Conservation (phyloP, 768 basidiomycete species). For the Clavulina sp. region DNA sequence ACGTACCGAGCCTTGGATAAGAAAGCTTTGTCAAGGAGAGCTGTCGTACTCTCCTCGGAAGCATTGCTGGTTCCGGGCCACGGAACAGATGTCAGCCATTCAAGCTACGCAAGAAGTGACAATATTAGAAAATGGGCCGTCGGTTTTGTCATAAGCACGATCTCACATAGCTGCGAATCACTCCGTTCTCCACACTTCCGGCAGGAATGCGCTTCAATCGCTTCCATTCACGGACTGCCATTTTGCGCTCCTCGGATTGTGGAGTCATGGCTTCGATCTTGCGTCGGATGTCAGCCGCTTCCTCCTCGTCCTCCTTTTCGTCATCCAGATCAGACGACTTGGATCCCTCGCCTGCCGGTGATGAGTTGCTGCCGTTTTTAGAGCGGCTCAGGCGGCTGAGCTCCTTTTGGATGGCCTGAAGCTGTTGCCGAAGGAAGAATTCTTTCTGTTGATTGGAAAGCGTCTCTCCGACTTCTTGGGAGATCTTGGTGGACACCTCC, state of each 20-base stretch:
- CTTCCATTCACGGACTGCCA: conserved; percentile 68
- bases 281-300: conserved; percentile 50
- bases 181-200: conserved; percentile 80
- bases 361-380: conserved; percentile 9
- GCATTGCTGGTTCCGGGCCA: conserved; percentile 31
- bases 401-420: conserved; percentile 64
- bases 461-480: conserved; percentile 61
- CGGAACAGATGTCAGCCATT: conserved; percentile 75
- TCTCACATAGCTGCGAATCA: conserved; percentile 66
- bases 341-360: conserved; percentile 10
- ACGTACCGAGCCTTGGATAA: conserved; percentile 51
- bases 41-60: conserved; percentile 8
- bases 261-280: conserved; percentile 57
- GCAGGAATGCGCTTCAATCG: conserved; percentile 74
- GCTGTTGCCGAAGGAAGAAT: conserved; percentile 68
- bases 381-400: conserved; percentile 38
- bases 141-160: not conserved
- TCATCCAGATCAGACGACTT: conserved; percentile 42
- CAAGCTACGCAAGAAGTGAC: conserved; percentile 37
- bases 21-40: conserved; percentile 39
- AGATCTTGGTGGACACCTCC: conserved; percentile 68
- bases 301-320: conserved; percentile 66
- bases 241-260: conserved; percentile 65
- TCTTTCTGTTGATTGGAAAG: conserved; percentile 83
- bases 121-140: conserved; percentile 12